Base-by-base conservation (phyloP, 2,329 filamentous ascomycete genomes). In the Venturia pyrina region DNA sequence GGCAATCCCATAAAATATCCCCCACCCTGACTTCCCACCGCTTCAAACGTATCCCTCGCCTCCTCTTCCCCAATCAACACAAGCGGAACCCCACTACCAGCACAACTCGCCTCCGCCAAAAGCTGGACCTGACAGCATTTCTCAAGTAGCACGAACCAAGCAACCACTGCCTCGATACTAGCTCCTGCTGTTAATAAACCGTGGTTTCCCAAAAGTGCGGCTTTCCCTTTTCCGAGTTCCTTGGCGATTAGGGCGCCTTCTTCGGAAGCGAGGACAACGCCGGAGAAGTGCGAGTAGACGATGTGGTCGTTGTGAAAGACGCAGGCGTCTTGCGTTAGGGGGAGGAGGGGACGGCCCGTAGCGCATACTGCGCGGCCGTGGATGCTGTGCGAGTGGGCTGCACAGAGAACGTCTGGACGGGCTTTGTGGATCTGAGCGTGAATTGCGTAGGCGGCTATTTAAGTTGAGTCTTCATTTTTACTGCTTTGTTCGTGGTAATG, bases 1-100 rank as follows among this genome's bases (percentile, higher is more conserved):
- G 89, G 88, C 77, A 87, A 87, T 7, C 86, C 88, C 70, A 82
- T 85, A 91, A 91, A 92, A 80, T 84, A 91, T 0, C 88, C 89
- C 0, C 84, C 86, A 41, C 73, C 71, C n/a, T 82, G 79, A 0
- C 79, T 83, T 0, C 89, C 89, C 3, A 91, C 79, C 0, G 84
- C 81, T 13, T 69, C 63, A 64, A 67, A 69, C 46, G 68, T 69
- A n/a, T 11, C 44, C 41, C 57, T 10, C 10, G 68, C 68, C 60
- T 69, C 68, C 62, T 46, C 66, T 17, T 68, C 65, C 10, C 67
- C 66, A 64, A 69, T 69, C 17, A 21, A n/a, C 13, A 68, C 63
- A 24, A 67, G n/a, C 37, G 50, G 53, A 37, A 65, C 43, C 11
- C 68, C 65, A n/a, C 43, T 34, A 0, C 68, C 68, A n/a, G 48